phyloP scores from a whole-genome alignment of 106 monocot species.

The Gastrodia elata region DNA sequence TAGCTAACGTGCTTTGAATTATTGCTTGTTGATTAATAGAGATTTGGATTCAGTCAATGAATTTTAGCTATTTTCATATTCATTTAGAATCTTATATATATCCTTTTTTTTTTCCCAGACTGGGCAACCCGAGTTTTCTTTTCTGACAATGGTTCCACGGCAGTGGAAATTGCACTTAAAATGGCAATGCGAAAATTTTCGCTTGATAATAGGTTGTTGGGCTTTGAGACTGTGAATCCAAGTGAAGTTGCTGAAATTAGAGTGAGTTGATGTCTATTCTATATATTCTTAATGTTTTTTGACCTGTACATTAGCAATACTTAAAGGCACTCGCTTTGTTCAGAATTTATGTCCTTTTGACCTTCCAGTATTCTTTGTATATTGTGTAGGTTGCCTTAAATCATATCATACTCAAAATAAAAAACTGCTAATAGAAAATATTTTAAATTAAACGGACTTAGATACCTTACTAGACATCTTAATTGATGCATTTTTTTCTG shows the following conservation, averaged over 20 bases:
- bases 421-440: not conserved
- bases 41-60: not conserved
- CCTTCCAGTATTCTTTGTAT: not conserved
- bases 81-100: not conserved
- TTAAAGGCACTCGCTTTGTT: not conserved
- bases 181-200: conserved; percentile 90
- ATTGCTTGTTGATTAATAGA: not conserved
- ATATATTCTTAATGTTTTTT: not conserved
- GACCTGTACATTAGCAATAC: not conserved
- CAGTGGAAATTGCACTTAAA: conserved; percentile 95
- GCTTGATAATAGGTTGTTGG: conserved; percentile 42
- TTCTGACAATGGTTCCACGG: conserved; percentile 98
- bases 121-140: conserved; percentile 89
- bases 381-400: not conserved
- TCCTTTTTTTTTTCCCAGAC: conserved; percentile 24
- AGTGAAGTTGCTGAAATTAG: conserved; percentile 29
- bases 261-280: conserved; percentile 19
- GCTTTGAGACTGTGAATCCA: conserved; percentile 12
- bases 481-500: not conserved
- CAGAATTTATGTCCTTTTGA: not conserved
- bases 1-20: not conserved
- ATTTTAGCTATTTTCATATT: not conserved
- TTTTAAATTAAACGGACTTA: not conserved
- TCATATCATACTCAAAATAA: not conserved
- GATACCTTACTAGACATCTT: not conserved